Conservation (phyloP, 2,329 filamentous ascomycete species). For the Aspergillus luchuensis region DNA sequence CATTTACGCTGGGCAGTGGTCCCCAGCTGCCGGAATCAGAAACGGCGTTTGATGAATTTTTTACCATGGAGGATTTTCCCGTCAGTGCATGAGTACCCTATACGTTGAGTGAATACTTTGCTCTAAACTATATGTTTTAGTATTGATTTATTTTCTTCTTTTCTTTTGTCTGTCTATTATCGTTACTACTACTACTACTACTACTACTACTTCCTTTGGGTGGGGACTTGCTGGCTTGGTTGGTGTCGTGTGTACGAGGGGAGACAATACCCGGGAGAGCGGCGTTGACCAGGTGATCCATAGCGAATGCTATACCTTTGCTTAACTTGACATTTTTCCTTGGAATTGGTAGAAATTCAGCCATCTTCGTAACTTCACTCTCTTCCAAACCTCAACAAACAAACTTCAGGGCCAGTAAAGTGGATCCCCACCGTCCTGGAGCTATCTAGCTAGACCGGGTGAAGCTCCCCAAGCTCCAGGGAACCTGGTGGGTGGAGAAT, state of each 20-base stretch:
- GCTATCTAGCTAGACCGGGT: not conserved
- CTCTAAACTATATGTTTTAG: slow-evolving; percentile 20
- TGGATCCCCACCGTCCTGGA: not conserved
- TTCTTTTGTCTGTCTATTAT: not conserved
- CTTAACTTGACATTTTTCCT: too few species aligned
- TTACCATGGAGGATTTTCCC: slow-evolving; percentile 36
- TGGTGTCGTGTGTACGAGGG: not conserved
- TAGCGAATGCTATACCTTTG: not conserved
- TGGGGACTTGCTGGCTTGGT: slow-evolving; percentile 5
- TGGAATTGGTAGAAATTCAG: too few species aligned
- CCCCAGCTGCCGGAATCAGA: slow-evolving; percentile 29
- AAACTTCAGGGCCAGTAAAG: not conserved
- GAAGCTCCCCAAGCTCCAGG: too few species aligned
- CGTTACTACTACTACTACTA: slow-evolving; percentile 17
- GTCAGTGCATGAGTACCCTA: slow-evolving; percentile 26
- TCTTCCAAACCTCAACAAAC: too few species aligned
- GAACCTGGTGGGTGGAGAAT: not conserved
- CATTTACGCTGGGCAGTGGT: slow-evolving; percentile 29
- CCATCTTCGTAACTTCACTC: too few species aligned
- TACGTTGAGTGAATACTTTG: slow-evolving; percentile 2
- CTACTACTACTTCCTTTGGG: slow-evolving; percentile 21
- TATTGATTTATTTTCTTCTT: slow-evolving; percentile 19
- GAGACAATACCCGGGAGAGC: not conserved
- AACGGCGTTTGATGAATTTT: slow-evolving; percentile 36
- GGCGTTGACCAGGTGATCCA: not conserved